Evolutionary conservation across 306 rosid genomes (phyloP).

Genomic region (Phaseolus lunatus): DNA sequence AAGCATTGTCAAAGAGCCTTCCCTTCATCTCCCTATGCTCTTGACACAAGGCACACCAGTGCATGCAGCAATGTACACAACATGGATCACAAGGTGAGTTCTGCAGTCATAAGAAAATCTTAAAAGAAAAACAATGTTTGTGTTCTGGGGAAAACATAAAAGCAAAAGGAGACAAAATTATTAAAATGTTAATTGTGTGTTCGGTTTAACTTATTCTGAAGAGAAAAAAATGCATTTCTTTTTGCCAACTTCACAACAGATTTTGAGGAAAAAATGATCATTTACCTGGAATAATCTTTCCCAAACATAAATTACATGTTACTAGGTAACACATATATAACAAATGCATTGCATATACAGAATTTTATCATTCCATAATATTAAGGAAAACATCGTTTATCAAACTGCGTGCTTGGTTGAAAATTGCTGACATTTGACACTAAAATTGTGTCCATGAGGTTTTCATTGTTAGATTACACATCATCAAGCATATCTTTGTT

Average conservation of each 20-base stretch:
- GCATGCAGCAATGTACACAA: conserved; percentile 89
- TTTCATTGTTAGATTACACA: conserved; percentile 8
- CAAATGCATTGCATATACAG: background rate
- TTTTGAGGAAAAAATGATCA: background rate
- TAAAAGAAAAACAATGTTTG: conserved; percentile 12
- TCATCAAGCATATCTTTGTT: background rate
- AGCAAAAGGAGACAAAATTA: background rate
- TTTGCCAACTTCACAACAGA: background rate
- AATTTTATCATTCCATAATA: background rate
- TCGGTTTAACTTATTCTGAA: background rate
- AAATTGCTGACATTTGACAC: conserved; percentile 1
- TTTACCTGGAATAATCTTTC: background rate
- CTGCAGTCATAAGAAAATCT: conserved; percentile 49
- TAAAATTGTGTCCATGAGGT: conserved; percentile 1
- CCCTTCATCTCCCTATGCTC: conserved; percentile 96
- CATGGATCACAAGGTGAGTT: conserved; percentile 95
- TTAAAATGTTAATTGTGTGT: background rate
- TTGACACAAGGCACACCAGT: conserved; percentile 97
- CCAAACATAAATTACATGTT: conserved; percentile 6
- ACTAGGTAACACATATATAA: conserved; percentile 11
- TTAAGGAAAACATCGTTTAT: conserved; percentile 20
- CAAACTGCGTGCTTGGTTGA: background rate
- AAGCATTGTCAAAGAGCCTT: conserved; percentile 65
- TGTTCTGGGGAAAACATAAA: conserved; percentile 20
- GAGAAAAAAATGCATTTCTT: no score